Evolutionary conservation across 1,284 basidiomycete genomes (phyloP).

Genomic region (Violaceomyces palustris): DNA sequence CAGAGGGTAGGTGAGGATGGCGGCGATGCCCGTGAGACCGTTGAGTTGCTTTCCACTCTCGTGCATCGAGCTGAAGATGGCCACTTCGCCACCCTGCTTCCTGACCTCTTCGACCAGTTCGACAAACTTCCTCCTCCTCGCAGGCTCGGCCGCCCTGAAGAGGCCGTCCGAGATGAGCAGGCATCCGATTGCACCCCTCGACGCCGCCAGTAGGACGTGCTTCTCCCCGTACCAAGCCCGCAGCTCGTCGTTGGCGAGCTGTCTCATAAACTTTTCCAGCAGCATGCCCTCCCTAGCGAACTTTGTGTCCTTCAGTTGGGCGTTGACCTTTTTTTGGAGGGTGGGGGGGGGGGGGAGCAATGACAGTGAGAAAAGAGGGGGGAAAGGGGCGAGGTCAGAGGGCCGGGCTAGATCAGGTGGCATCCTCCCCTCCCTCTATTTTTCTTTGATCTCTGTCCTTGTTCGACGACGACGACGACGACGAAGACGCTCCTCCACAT

Average conservation of each 20-base stretch:
- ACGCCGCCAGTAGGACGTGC: slow-evolving; percentile 84
- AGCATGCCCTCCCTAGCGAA: slow-evolving; percentile 83
- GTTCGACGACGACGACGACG: too few relatives aligned
- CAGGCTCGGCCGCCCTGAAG: slow-evolving; percentile 61
- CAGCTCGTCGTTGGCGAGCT: slow-evolving; percentile 87
- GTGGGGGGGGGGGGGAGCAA: too few relatives aligned
- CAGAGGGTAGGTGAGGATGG: slow-evolving; percentile 90
- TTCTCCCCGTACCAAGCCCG: slow-evolving; percentile 97
- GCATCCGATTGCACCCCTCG: slow-evolving; percentile 88
- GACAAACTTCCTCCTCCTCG: slow-evolving; percentile 65
- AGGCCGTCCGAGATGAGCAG: slow-evolving; percentile 91
- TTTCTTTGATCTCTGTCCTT: too few relatives aligned
- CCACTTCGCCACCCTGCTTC: slow-evolving; percentile 80
- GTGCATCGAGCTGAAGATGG: slow-evolving; percentile 98
- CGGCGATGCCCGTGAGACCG: slow-evolving; percentile 88
- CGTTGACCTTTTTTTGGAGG: slow-evolving; percentile 7
- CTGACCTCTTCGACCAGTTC: slow-evolving; percentile 82
- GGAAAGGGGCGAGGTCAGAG: too few relatives aligned
- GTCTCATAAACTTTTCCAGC: slow-evolving; percentile 61
- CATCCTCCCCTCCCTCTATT: too few relatives aligned
- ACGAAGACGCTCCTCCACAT: too few relatives aligned
- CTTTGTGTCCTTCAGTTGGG: slow-evolving; percentile 89
- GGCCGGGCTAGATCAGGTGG: too few relatives aligned
- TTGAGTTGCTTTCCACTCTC: slow-evolving; percentile 85
- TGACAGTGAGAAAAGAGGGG: too few relatives aligned